Evolutionary conservation across 257 asterid genomes (phyloP), one percentile per base, ranked within the genome.

Genomic region (Marsdenia floribunda): DNA sequence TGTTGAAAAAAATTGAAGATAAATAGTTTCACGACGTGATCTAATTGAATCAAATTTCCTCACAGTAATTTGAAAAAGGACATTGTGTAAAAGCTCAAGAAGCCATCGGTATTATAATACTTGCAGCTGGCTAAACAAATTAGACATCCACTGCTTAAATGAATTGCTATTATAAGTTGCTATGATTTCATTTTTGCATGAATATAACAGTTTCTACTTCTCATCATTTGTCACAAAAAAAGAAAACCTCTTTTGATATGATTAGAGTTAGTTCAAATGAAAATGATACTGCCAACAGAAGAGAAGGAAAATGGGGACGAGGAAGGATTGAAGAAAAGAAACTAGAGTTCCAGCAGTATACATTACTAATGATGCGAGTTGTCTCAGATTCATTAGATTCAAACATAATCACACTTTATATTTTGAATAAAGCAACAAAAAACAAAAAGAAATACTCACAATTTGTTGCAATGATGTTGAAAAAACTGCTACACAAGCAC

Each of bases 381-480:
- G 1, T 29, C 33, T 29, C 33, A 29, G 46, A 40, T 19, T 54
- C 9, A 54, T 7, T 1, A 19, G 11, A 54, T 19, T 52, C 26
- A 54, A 54, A 21, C 11, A 1, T 55, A 10, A 7, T 0, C 24
- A n/a, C 12, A 55, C 61, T 55, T 16, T 19, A 64, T 6, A 64
- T 6, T 15, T 35, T 18, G 46, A 15, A 22, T 13, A 33, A 64
- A 35, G 24, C 5, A 29, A 65, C 2, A 11, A 4, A 10, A 40
- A 19, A 16, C 35, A 13, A 16, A 3, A 40, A 21, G n/a, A 73
- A 73, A 40, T 44, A 90, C 98, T 93, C 80, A 93, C 98, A 73
- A 93, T 93, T 81, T 93, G 98, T 77, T 93, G 98, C 77, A 93
- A 79, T 5, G 98, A 93, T 53, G 98, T 93, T 29, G 97, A 81